Conservation (phyloP, 2,329 filamentous ascomycete species). For the Ilyonectria sp. region DNA sequence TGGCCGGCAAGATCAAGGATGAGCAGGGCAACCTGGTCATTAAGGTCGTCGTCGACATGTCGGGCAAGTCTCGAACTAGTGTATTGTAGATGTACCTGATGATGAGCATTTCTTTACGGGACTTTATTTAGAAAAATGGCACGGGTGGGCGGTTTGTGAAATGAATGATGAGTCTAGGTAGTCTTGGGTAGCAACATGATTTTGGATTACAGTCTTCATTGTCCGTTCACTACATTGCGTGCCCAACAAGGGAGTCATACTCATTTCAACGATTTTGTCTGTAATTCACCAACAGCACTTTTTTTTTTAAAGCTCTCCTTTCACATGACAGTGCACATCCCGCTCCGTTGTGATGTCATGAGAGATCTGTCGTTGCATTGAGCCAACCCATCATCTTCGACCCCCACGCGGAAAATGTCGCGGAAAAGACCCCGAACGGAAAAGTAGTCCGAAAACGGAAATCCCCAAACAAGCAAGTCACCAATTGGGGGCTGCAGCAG, state of each 20-base stretch:
- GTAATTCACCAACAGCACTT: background rate
- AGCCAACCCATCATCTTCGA: background rate
- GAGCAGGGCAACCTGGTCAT: conserved; percentile 79
- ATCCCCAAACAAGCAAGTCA: conserved; percentile 3
- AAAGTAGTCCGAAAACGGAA: conserved; percentile 26
- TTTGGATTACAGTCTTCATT: conserved; percentile 3
- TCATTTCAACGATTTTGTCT: background rate
- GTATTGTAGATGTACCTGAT: conserved; percentile 31
- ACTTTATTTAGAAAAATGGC: conserved; percentile 25
- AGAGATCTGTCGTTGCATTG: background rate
- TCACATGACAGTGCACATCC: background rate
- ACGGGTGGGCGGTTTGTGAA: conserved; percentile 31
- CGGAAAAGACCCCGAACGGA: conserved; percentile 19
- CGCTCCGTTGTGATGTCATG: conserved; percentile 1
- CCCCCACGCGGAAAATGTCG: conserved; percentile 8
- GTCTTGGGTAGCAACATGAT: conserved; percentile 21
- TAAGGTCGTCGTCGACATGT: conserved; percentile 77
- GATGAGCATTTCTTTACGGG: conserved; percentile 1
- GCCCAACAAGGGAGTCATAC: background rate
- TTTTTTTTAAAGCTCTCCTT: background rate
- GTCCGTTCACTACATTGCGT: background rate
- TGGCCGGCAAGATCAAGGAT: conserved; percentile 81
- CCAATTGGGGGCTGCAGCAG: background rate
- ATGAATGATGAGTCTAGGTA: conserved; percentile 21
- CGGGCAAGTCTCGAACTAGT: conserved; percentile 34